These are phyloP conservation scores for Solanum pimpinellifolium DNA, from an alignment of 257 asterid genomes.

Conservation along the genomic window DNA sequence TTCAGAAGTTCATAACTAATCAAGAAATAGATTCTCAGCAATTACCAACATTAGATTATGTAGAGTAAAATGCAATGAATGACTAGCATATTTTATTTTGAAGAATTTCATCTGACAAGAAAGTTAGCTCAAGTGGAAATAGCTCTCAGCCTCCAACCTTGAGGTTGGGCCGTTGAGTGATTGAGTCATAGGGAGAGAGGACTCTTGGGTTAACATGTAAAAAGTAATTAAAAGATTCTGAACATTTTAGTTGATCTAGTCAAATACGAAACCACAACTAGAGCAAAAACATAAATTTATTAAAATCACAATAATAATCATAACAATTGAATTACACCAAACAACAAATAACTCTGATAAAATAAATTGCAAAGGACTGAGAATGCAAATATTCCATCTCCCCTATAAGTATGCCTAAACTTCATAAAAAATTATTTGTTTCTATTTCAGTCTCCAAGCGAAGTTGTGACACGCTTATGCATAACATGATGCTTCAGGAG, in stretches of 20 bases:
- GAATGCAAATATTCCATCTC: background rate
- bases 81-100: too few species aligned
- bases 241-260: background rate
- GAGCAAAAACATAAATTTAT: background rate
- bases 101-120: background rate
- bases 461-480: conserved; percentile 6
- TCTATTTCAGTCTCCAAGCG: background rate
- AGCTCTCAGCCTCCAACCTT: background rate
- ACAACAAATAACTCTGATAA: background rate
- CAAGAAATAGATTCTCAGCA: background rate
- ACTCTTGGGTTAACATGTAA: background rate
- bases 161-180: background rate
- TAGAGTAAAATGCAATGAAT: too few species aligned
- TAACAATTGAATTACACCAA: background rate
- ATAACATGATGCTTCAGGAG: conserved; percentile 8
- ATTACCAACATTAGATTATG: background rate
- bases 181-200: background rate
- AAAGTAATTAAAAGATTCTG: background rate
- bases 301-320: background rate
- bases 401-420: background rate
- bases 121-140: background rate
- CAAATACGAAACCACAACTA: background rate
- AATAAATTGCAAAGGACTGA: background rate
- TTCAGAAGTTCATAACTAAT: background rate
- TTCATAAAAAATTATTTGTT: background rate